A percentile compares a stretch with the other conserved stretches of the same genome.
Evolutionary conservation across 106 monocot species (phyloP).

Genomic region (Agapanthus africanus): DNA sequence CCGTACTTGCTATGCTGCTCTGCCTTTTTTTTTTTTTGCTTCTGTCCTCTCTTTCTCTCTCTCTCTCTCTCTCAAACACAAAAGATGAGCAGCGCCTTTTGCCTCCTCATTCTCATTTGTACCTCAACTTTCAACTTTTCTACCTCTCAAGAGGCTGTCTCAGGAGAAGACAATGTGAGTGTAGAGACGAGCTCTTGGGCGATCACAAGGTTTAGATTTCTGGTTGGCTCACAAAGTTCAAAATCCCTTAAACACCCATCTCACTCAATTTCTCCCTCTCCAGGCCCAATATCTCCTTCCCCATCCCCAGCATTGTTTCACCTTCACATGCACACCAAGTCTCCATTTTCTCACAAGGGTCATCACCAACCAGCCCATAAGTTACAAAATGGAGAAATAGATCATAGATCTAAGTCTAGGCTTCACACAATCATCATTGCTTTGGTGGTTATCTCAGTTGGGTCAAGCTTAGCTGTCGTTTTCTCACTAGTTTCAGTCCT

Average conservation of each 20-base stretch:
- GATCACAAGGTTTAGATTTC: constrained; percentile 24
- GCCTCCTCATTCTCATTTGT: constrained; percentile 21
- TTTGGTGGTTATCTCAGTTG: constrained; percentile 4
- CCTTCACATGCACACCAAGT: neutral
- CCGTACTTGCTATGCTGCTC: too few species aligned
- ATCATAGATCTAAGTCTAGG: constrained; percentile 3
- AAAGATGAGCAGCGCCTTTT: constrained; percentile 11
- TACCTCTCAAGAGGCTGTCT: constrained; percentile 9
- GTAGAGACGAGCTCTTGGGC: constrained; percentile 6
- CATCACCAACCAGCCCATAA: neutral
- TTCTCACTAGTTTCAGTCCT: constrained; percentile 6
- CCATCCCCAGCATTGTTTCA: constrained; percentile 21
- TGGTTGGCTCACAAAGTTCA: constrained; percentile 24
- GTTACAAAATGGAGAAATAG: neutral
- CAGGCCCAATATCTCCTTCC: constrained; percentile 14
- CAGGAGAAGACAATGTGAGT: too few species aligned
- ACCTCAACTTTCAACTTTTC: constrained; percentile 10
- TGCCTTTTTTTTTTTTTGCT: too few species aligned
- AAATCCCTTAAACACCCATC: neutral
- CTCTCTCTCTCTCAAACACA: too few species aligned
- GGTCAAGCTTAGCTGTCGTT: neutral
- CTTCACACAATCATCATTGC: constrained; percentile 5
- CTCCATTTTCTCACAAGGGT: neutral
- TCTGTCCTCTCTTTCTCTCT: too few species aligned
- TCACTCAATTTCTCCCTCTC: too few species aligned